Conservation (phyloP, 495 filamentous ascomycete species). For the Aspergillus campestris region DNA sequence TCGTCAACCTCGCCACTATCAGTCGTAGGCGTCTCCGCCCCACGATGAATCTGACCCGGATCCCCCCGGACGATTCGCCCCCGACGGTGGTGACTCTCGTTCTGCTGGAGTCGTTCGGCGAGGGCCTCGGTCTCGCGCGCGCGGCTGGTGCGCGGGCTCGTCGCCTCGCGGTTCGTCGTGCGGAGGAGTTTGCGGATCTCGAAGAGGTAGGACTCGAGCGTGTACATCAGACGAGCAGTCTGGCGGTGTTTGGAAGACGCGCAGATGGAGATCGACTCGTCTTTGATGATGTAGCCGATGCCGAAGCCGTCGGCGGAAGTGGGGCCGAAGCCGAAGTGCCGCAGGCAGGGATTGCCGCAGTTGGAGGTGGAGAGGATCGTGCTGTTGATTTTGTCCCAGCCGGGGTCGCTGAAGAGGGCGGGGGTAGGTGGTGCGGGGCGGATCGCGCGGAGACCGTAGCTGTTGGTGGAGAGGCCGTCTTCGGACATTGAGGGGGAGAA, state of each 20-base stretch:
- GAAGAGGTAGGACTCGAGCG: conserved; percentile 78
- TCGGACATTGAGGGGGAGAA: conserved; percentile 44
- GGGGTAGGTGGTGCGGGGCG: conserved; percentile 49
- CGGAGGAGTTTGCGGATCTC: conserved; percentile 81
- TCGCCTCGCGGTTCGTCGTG: conserved; percentile 49
- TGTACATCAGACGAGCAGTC: conserved; percentile 81
- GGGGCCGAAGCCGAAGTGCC: conserved; percentile 94
- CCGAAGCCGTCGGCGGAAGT: conserved; percentile 93
- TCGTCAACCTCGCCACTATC: conserved; percentile 65
- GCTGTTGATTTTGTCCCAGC: conserved; percentile 92
- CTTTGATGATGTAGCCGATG: conserved; percentile 99
- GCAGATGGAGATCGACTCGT: conserved; percentile 85
- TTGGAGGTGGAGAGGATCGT: conserved; percentile 96
- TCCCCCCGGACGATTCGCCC: conserved; percentile 40
- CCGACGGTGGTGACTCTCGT: conserved; percentile 25
- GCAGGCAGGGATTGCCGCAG: conserved; percentile 94
- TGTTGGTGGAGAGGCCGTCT: conserved; percentile 26
- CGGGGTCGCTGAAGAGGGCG: conserved; percentile 74
- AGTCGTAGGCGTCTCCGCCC: conserved; percentile 48
- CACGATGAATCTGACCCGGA: conserved; percentile 19
- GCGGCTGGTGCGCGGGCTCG: conserved; percentile 47
- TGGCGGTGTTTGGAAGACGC: conserved; percentile 88
- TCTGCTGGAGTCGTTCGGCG: conserved; percentile 29
- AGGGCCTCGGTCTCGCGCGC: conserved; percentile 59
- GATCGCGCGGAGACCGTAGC: conserved; percentile 22